These are phyloP conservation scores for Pleomassaria siparia DNA, from an alignment of 2,329 filamentous ascomycete genomes.

Conservation along the genomic window DNA sequence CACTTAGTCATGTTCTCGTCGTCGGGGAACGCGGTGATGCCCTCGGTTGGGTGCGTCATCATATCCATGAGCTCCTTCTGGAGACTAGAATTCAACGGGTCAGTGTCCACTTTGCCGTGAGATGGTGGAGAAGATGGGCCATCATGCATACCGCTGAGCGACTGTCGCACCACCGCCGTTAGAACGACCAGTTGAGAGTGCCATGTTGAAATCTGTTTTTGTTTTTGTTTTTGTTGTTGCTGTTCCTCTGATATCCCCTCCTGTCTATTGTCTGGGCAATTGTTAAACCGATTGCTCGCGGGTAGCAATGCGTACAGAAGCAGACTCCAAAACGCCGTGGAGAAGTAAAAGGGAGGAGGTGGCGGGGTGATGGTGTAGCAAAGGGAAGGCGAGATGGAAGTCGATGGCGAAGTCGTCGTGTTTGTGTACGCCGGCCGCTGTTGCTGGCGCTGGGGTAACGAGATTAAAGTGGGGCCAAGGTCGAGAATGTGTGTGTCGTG, in stretches of 20 bases:
- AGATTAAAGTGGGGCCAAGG: slow-evolving; percentile 14
- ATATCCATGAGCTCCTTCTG: slow-evolving; percentile 98
- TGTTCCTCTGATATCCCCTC: neutral
- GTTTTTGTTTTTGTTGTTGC: no score
- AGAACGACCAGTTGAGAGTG: slow-evolving; percentile 23
- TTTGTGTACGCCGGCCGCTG: slow-evolving; percentile 3
- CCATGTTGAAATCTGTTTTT: no score
- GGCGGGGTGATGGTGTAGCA: neutral
- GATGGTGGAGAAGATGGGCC: slow-evolving; percentile 4
- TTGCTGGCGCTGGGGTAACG: neutral
- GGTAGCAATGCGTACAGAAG: neutral
- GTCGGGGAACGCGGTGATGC: slow-evolving; percentile 91
- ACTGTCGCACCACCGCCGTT: slow-evolving; percentile 46
- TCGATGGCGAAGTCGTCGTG: neutral
- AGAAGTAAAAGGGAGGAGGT: neutral
- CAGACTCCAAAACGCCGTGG: neutral
- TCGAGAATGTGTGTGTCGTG: neutral
- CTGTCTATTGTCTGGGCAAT: neutral
- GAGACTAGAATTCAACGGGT: slow-evolving; percentile 61
- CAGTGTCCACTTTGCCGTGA: slow-evolving; percentile 8
- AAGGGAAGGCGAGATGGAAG: neutral
- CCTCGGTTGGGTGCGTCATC: slow-evolving; percentile 92
- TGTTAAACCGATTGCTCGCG: neutral
- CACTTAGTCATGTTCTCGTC: slow-evolving; percentile 83
- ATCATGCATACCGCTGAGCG: slow-evolving; percentile 49